Base-by-base conservation (phyloP, 2,329 filamentous ascomycete species). In the Diaporthe australafricana region DNA sequence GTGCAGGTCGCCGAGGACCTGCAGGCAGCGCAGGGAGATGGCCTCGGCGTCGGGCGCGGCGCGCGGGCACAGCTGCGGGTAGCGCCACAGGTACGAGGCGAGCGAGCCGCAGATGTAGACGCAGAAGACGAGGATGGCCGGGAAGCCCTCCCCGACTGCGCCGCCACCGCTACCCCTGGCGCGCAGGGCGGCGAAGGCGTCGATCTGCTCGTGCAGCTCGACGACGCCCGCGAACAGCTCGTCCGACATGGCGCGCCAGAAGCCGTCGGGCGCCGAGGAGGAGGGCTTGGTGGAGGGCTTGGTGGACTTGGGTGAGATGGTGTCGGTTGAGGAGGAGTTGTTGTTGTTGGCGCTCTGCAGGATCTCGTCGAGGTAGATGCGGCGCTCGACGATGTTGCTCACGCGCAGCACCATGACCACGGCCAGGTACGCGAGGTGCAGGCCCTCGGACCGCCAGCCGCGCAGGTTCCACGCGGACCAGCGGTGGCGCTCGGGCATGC, bases 61-160 rank as follows among this genome's bases (percentile, higher is more conserved):
- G 8, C 66, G 73, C 27, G 76, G 77, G 60, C 78, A 80, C n/a
- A 80, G 74, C 32, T 74, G 72, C 7, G 79, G 79, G 62, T 78
- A 76, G 16, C 77, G 77, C 76, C 76, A 78, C 2, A 82, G 77
- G 55, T 79, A 78, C 1, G 74, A 74, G 16, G 78, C 78, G n/a
- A 84, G 75, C 0, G 81, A 83, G 12, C 81, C 82, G 72, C 81
- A 84, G 57, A 82, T 79, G 74, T 84, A 84, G 47, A 81, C 78
- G 66, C 81, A 83, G 57, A 83, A 84, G 12, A 81, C 81, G 8
- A 83, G 77, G 30, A 84, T 80, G 65, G 77, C 80, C 8, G 79
- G 80, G 57, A 79, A 81, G 0, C 78, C 79, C 52, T 82, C 76
- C n/a, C 77, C 78, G 11, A 45, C 22, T 17, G 35, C 55, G 35